phyloP scores from a whole-genome alignment of 23 red algal genomes.

The Gracilaria gracilis region DNA sequence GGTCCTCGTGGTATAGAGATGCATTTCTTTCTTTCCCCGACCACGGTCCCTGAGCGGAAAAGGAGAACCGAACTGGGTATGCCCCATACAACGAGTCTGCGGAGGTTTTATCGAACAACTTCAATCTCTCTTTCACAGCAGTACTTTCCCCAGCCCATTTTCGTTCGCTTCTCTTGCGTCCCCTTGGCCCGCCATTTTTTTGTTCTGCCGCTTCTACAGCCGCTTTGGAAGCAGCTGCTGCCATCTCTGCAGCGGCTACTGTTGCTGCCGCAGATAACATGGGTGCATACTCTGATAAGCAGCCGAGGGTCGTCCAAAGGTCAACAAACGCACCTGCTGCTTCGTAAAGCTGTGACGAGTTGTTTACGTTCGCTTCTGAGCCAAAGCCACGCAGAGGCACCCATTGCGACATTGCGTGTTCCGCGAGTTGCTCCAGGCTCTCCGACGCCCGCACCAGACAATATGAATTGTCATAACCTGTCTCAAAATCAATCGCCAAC shows the following conservation, averaged over 20 bases:
- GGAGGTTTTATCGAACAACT: conserved; percentile 72
- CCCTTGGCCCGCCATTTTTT: conserved; percentile 29
- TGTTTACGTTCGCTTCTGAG: neutral
- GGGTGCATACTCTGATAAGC: conserved; percentile 79
- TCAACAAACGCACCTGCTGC: conserved; percentile 70
- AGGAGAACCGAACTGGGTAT: conserved; percentile 76
- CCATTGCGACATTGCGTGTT: conserved; percentile 80
- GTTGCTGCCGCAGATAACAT: conserved; percentile 77
- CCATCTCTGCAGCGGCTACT: conserved; percentile 82
- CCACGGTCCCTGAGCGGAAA: conserved; percentile 72
- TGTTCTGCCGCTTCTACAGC: conserved; percentile 60
- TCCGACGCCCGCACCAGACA: conserved; percentile 66
- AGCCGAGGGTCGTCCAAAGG: conserved; percentile 73
- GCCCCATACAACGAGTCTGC: conserved; percentile 77
- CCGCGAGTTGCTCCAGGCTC: conserved; percentile 69
- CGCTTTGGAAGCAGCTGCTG: conserved; percentile 49
- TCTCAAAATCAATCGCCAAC: neutral
- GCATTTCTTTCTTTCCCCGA: conserved; percentile 65
- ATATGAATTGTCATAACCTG: conserved; percentile 50
- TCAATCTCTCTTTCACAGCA: conserved; percentile 47
- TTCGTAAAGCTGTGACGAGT: conserved; percentile 28
- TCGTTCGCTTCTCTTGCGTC: conserved; percentile 31
- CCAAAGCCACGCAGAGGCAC: conserved; percentile 68
- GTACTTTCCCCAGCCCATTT: conserved; percentile 3
- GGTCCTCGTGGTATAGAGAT: conserved; percentile 68